Percentiles rank a stretch among this genome's conserved stretches.
Conservation (phyloP, 2,329 filamentous ascomycete genomes). For the Colletotrichum endophyticum region DNA sequence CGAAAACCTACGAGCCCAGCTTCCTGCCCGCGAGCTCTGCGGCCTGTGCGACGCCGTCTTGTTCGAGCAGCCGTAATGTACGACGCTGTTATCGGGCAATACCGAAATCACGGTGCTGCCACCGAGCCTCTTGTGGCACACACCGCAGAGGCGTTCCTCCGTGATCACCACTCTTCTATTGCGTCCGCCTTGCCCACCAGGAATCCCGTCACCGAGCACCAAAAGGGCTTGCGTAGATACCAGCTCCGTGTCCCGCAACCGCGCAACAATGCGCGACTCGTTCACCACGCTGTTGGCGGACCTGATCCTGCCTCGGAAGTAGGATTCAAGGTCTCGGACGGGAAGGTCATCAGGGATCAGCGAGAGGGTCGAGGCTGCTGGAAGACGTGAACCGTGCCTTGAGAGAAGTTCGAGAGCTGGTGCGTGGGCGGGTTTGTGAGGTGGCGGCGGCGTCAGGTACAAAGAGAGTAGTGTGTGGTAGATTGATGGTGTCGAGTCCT, state of each 20-base stretch:
- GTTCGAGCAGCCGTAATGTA: conserved; percentile 81
- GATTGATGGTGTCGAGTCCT: conserved; percentile 73
- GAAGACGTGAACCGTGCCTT: conserved; percentile 88
- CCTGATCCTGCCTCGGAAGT: conserved; percentile 90
- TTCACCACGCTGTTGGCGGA: conserved; percentile 83
- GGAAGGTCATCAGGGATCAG: conserved; percentile 84
- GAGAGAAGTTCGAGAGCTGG: conserved; percentile 89
- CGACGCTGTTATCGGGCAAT: conserved; percentile 80
- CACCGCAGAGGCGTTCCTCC: conserved; percentile 88
- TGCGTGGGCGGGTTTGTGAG: conserved; percentile 73
- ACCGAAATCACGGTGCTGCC: conserved; percentile 87
- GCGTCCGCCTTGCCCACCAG: conserved; percentile 55
- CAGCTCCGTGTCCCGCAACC: conserved; percentile 78
- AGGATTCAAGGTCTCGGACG: conserved; percentile 80
- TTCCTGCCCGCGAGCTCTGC: conserved; percentile 34
- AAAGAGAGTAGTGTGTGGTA: conserved; percentile 91
- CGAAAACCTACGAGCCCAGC: conserved; percentile 41
- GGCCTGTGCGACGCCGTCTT: conserved; percentile 44
- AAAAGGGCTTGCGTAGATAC: conserved; percentile 78
- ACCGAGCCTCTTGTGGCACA: conserved; percentile 92
- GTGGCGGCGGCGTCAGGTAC: conserved; percentile 81
- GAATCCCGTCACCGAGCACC: conserved; percentile 71
- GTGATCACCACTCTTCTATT: conserved; percentile 77
- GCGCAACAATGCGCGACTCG: conserved; percentile 77
- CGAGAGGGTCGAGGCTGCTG: conserved; percentile 82